Evolutionary conservation across 2,329 filamentous ascomycete genomes (phyloP).

Genomic region (Neonectria faginata): DNA sequence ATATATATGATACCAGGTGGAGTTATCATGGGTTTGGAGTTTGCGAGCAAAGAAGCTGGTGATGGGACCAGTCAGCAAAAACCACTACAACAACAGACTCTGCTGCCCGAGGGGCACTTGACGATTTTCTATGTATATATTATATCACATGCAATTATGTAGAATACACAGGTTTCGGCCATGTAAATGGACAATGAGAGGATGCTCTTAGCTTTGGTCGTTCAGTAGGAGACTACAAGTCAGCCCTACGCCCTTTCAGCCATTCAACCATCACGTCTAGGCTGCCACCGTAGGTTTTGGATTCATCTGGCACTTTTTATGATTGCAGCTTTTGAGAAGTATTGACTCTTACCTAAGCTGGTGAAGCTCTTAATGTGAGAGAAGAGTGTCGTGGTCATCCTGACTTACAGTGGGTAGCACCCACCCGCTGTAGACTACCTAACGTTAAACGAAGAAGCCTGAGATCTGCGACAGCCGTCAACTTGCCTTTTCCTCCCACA

Average conservation of each 20-base stretch:
- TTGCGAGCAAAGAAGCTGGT: background rate
- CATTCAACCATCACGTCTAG: background rate
- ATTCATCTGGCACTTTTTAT: background rate
- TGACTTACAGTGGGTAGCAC: background rate
- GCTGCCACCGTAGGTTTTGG: background rate
- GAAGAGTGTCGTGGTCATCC: background rate
- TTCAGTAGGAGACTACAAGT: background rate
- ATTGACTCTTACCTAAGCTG: background rate
- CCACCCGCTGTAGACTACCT: background rate
- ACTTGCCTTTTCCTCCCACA: background rate
- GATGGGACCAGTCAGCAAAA: background rate
- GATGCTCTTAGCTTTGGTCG: background rate
- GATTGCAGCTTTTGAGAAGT: background rate
- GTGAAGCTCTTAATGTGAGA: background rate
- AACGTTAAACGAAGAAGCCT: background rate
- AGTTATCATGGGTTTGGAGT: slow-evolving; percentile 1
- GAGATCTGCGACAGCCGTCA: background rate
- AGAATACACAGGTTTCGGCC: background rate
- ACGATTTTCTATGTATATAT: slow-evolving; percentile 17
- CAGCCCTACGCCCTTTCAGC: background rate
- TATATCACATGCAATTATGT: slow-evolving; percentile 5
- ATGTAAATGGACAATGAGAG: background rate
- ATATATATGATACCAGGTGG: slow-evolving; percentile 19
- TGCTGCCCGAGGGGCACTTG: background rate
- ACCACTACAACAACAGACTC: background rate